phyloP scores from a whole-genome alignment of 228 moss, liverwort and hornwort genomes.

The Sphagnum magellanicum region DNA sequence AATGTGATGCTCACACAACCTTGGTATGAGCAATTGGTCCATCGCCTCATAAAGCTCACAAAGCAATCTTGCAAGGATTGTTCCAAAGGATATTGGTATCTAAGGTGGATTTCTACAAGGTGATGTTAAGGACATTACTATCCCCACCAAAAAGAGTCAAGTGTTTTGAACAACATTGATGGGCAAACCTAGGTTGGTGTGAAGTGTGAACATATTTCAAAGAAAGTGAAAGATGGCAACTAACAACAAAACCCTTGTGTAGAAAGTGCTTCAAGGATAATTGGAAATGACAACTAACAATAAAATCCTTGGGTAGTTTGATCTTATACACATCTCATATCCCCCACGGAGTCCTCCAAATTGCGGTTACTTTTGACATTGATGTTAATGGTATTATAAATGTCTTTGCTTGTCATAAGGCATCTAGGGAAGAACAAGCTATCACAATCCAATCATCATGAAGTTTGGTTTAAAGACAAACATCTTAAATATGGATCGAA shows the following conservation, averaged over 20 bases:
- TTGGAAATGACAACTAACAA: conserved; percentile 21
- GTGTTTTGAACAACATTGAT: conserved; percentile 74
- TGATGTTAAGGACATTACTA: conserved; percentile 53
- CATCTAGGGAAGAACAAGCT: conserved; percentile 69
- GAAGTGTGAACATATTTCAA: conserved; percentile 61
- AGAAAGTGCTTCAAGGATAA: too few relatives aligned
- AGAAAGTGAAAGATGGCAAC: conserved; percentile 78
- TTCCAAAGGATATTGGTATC: conserved; percentile 46
- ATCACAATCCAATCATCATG: conserved; percentile 87
- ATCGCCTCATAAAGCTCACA: too few relatives aligned
- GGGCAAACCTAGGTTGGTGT: conserved; percentile 68
- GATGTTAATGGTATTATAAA: conserved; percentile 84
- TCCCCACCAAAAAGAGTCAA: conserved; percentile 74
- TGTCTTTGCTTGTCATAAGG: conserved; percentile 66
- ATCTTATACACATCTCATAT: conserved; percentile 46
- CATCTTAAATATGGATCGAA: conserved; percentile 77
- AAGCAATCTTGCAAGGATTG: neutral
- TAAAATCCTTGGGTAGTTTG: conserved; percentile 67
- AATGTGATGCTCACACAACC: too few relatives aligned
- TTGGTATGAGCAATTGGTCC: too few relatives aligned
- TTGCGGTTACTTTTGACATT: conserved; percentile 63
- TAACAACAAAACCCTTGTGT: too few relatives aligned
- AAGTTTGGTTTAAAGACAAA: conserved; percentile 32
- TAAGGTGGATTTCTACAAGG: conserved; percentile 48
- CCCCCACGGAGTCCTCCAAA: conserved; percentile 74